Conservation (phyloP, 2,329 filamentous ascomycete species). For the Penicillium sp. region DNA sequence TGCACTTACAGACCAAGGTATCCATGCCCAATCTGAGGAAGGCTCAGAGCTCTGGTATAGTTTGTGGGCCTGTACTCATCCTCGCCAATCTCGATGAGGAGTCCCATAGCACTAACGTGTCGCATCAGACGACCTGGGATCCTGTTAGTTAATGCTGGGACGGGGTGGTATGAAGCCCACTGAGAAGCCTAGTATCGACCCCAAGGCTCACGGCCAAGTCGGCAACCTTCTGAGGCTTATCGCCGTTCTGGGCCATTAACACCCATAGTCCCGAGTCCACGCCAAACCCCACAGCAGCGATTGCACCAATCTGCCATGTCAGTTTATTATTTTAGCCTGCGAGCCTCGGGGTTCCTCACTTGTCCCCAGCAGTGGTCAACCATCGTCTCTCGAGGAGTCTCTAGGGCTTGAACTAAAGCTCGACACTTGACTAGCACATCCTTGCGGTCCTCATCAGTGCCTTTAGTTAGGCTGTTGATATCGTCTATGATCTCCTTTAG, state of each 20-base stretch:
- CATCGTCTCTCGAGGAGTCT: constrained; percentile 9
- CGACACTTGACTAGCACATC: neutral
- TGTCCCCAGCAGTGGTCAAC: constrained; percentile 7
- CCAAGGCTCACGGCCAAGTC: neutral
- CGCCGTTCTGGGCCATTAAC: neutral
- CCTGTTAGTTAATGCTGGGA: neutral
- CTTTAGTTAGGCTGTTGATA: too few species aligned
- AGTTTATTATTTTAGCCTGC: neutral
- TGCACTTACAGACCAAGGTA: constrained; percentile 7
- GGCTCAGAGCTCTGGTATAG: constrained; percentile 2
- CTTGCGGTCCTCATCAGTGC: too few species aligned
- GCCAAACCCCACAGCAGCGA: neutral
- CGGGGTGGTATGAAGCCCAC: neutral
- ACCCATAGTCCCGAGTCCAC: neutral
- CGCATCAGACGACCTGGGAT: neutral
- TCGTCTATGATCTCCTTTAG: too few species aligned
- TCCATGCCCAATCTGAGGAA: constrained; percentile 7
- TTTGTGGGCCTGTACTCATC: constrained; percentile 5
- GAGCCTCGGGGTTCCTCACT: neutral
- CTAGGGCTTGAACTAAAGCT: constrained; percentile 1
- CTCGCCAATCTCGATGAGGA: neutral
- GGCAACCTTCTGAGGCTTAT: neutral
- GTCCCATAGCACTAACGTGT: neutral
- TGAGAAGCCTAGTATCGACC: neutral
- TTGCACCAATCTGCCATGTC: neutral